A percentile compares a stretch with the other conserved stretches of the same genome.
Evolutionary conservation across 2,329 filamentous ascomycete species (phyloP).

Genomic region (Aspergillus clavatus): DNA sequence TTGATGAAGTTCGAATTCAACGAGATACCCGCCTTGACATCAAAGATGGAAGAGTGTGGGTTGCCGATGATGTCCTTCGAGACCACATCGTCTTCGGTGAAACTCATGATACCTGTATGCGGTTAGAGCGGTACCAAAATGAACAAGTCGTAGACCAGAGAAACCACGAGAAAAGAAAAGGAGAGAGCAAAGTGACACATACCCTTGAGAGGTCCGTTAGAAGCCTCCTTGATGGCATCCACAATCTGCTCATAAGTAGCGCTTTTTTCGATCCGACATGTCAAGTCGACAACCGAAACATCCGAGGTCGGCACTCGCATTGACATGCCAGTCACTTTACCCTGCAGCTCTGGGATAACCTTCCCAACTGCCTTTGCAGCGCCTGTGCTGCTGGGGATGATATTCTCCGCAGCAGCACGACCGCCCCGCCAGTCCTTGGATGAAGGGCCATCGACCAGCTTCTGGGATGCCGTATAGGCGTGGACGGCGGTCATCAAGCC

Average conservation of each 20-base stretch:
- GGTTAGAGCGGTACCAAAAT: slow-evolving; percentile 2
- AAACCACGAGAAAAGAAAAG: too few relatives aligned
- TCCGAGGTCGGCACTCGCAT: slow-evolving; percentile 99
- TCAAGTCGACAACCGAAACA: slow-evolving; percentile 98
- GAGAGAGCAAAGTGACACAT: too few relatives aligned
- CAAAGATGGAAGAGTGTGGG: slow-evolving; percentile 93
- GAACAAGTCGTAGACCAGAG: too few relatives aligned
- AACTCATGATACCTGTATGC: slow-evolving; percentile 69
- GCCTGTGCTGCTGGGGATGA: slow-evolving; percentile 98
- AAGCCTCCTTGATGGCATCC: slow-evolving; percentile 78
- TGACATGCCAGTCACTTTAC: slow-evolving; percentile 99
- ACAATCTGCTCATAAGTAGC: slow-evolving; percentile 79
- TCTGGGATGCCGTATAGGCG: slow-evolving; percentile 99
- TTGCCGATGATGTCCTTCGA: slow-evolving; percentile 92
- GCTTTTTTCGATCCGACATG: slow-evolving; percentile 85
- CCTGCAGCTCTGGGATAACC: slow-evolving; percentile 96
- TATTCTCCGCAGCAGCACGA: slow-evolving; percentile 98
- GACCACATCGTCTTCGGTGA: slow-evolving; percentile 97
- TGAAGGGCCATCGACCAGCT: slow-evolving; percentile 97
- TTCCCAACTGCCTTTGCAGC: slow-evolving; percentile 99
- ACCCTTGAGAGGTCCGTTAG: slow-evolving; percentile 83
- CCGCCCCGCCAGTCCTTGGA: slow-evolving; percentile 99
- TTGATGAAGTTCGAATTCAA: slow-evolving; percentile 99
- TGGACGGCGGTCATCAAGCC: slow-evolving; percentile 99
- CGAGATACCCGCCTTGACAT: slow-evolving; percentile 97